Base-by-base conservation (phyloP, 495 filamentous ascomycete genomes). In the Delitschia confertaspora region DNA sequence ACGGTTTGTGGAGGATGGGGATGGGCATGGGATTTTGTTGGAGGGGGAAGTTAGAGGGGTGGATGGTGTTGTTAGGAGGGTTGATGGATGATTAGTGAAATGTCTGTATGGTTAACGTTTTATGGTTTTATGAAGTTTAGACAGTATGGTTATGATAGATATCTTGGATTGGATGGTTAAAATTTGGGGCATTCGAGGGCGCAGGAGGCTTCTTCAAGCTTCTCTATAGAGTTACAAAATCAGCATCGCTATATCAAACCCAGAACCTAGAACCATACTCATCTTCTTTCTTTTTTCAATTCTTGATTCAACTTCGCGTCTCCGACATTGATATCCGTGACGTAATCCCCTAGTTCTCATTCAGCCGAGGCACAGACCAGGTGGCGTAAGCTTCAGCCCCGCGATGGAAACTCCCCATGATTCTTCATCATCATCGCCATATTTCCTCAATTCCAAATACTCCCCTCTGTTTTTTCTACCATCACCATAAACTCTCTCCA, bases 1-100 rank as follows among this genome's bases (percentile, higher is more conserved):
- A 29, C 66, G 76, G 36, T 78, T 76, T 55, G 81, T 93, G 0
- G 71, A 72, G 34, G 83, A 91, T 49, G 84, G 85, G 1, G 70
- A 51, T 49, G 65, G 65, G 29, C 59, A 61, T 55, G 64, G 65
- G 53, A 53, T 68, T 25, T 51, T 48, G 33, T 31, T 68, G 7
- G 62, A 65, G 32, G 64, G 64, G 9, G 64, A 66, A 39, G 47
- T 37, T 6, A 10, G 24, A 33, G 30, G 26, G n/a, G 33, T 13
- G 11, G 37, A 42, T 26, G 35, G 45, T 11, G 24, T 25, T 14
- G 43, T 47, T 21, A 29, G 43, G 16, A 6, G 42, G 21, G 42
- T 37, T 5, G 42, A 37, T 6, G 24, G 31, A 35, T 16, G 5
- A 6, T 14, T n/a, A n/a, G n/a, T n/a, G n/a, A n/a, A n/a, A n/a